Conservation (phyloP, 2,329 filamentous ascomycete species). For the Alternaria atra region DNA sequence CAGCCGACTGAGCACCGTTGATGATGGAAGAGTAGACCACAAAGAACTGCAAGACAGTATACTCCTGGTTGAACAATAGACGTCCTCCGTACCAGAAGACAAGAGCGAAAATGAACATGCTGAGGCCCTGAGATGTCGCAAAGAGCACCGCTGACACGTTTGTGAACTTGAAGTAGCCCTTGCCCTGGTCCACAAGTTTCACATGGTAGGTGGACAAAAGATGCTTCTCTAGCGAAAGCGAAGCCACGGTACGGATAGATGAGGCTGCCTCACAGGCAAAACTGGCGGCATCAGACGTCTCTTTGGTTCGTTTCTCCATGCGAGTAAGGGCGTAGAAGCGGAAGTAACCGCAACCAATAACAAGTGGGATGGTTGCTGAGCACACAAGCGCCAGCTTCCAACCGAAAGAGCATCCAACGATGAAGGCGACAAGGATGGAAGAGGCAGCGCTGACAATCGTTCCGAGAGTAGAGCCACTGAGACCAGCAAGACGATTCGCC, state of each 20-base stretch:
- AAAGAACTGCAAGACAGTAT: slow-evolving; percentile 88
- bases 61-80: slow-evolving; percentile 54
- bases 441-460: slow-evolving; percentile 82
- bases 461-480: slow-evolving; percentile 87
- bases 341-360: slow-evolving; percentile 84
- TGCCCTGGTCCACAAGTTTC: slow-evolving; percentile 74
- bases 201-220: slow-evolving; percentile 77
- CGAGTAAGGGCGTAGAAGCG: slow-evolving; percentile 89
- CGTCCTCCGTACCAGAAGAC: slow-evolving; percentile 52
- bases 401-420: slow-evolving; percentile 74
- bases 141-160: slow-evolving; percentile 81
- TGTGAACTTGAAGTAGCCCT: slow-evolving; percentile 75
- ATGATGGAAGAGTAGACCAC: slow-evolving; percentile 87
- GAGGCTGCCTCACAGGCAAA: slow-evolving; percentile 95
- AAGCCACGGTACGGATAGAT: slow-evolving; percentile 93
- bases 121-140: slow-evolving; percentile 82
- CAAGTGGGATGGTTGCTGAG: slow-evolving; percentile 77
- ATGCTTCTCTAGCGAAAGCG: slow-evolving; percentile 85
- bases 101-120: slow-evolving; percentile 54
- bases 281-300: slow-evolving; percentile 81
- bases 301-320: slow-evolving; percentile 77
- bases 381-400: slow-evolving; percentile 92
- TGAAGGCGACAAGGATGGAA: slow-evolving; percentile 78
- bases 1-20: slow-evolving; percentile 91
- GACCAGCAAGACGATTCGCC: slow-evolving; percentile 87